phyloP scores from a whole-genome alignment of 2,329 filamentous ascomycete species.

The Aspergillus sp. region DNA sequence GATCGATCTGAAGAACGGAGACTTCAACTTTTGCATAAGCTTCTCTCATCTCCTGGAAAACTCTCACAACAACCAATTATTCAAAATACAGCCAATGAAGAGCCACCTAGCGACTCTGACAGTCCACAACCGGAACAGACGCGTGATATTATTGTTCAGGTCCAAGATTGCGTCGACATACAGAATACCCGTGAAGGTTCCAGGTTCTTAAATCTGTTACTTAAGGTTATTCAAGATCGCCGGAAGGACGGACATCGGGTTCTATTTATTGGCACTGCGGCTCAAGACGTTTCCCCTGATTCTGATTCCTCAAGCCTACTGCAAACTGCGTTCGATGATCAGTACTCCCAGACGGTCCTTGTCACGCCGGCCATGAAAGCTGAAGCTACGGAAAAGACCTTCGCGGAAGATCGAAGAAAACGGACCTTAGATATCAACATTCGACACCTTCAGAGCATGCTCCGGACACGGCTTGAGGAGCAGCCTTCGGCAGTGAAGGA shows the following conservation, averaged over 20 bases:
- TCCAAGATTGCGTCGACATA: constrained; percentile 80
- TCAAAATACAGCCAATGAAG: constrained; percentile 11
- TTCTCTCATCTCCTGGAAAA: constrained; percentile 28
- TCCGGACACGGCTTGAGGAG: constrained; percentile 44
- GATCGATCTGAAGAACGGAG: constrained; percentile 32
- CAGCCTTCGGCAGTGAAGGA: constrained; percentile 31
- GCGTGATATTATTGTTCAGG: constrained; percentile 66
- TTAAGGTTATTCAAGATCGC: constrained; percentile 68
- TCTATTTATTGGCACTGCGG: constrained; percentile 76
- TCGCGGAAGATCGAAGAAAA: constrained; percentile 50
- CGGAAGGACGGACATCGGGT: constrained; percentile 71
- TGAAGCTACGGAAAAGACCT: constrained; percentile 38
- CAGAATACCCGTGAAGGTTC: constrained; percentile 67
- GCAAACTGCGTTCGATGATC: constrained; percentile 47
- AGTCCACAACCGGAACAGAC: constrained; percentile 16
- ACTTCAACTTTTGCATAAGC: constrained; percentile 34
- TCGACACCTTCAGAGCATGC: constrained; percentile 64
- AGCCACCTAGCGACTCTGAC: constrained; percentile 7
- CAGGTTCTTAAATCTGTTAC: constrained; percentile 68
- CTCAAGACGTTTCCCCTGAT: constrained; percentile 44
- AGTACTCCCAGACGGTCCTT: constrained; percentile 54
- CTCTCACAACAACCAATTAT: constrained; percentile 4
- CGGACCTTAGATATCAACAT: constrained; percentile 60
- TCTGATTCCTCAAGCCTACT: constrained; percentile 47
- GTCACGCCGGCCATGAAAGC: constrained; percentile 51